Base-by-base conservation (phyloP, 2,329 filamentous ascomycete genomes). In the Sarocladiaceae sp. region DNA sequence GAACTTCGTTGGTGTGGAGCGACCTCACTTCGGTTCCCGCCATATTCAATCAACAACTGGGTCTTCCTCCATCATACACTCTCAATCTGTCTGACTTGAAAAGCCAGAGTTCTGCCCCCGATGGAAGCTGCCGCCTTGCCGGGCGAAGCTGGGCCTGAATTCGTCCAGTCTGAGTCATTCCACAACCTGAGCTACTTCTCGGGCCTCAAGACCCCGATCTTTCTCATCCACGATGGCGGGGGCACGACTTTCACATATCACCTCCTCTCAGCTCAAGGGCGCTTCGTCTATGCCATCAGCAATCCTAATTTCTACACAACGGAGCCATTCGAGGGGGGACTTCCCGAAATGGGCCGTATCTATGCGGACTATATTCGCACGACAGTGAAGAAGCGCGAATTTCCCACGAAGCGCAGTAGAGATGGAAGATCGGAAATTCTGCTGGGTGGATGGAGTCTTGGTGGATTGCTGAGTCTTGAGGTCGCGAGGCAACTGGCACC, bases 221-320 rank as follows among this genome's bases (percentile, higher is more conserved):
- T 84, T 53, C 71, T 84, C 39, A 67, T 83, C 35, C 81, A 84
- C 64, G 81, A 84, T 55, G 81, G 81, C 56, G 79, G 81, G 57
- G 81, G 81, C 60, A 84, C 80, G 2, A 76, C 74, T 2, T 82
- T 80, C 59, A 73, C 72, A 57, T 84, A 84, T 62, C 73, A 80
- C 63, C 77, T 75, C 55, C 69, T 84, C 3, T 70, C 74, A 17
- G 59, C 69, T 1, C 66, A 83, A 20, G 64, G 66, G 29, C 77
- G 81, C 4, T 64, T 69, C 17, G 64, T 81, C 33, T 81, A 77
- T 56, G 80, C 73, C 50, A 78, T 84, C 52, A 65, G 72, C 54
- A 84, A 84, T 60, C 77, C 79, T 4, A 67, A 69, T 53, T 82
- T 80, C 58, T 63, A 69, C 54, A 69, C 70, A 1, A 73, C 71